These are phyloP conservation scores for Penicillium turbatum DNA, from an alignment of 495 filamentous ascomycete genomes.

Conservation along the genomic window DNA sequence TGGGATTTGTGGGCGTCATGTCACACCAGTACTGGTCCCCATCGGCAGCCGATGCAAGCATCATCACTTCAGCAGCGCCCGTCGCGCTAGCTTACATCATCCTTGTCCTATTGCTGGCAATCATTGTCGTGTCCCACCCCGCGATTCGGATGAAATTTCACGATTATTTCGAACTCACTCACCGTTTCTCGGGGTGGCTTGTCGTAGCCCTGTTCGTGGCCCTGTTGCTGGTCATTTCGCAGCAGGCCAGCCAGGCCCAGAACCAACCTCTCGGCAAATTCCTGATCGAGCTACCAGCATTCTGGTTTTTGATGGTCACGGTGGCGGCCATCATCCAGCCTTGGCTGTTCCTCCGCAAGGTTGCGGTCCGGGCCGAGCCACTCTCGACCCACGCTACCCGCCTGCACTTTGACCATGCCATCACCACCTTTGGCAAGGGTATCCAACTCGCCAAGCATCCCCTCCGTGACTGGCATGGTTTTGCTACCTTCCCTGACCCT, in stretches of 20 bases:
- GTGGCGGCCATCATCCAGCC: conserved; percentile 41
- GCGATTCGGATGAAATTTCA: conserved; percentile 44
- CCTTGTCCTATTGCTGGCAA: conserved; percentile 37
- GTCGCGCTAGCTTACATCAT: conserved; percentile 39
- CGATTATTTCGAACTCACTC: conserved; percentile 54
- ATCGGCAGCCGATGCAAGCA: conserved; percentile 10
- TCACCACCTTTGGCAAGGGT: conserved; percentile 43
- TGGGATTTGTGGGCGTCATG: conserved; percentile 50
- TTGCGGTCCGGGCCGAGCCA: conserved; percentile 55
- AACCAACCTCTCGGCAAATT: conserved; percentile 29
- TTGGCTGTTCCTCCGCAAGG: conserved; percentile 44
- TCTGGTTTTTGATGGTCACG: conserved; percentile 41
- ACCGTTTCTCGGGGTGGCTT: conserved; percentile 53
- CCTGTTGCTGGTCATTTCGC: conserved; percentile 34
- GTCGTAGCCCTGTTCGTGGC: conserved; percentile 46
- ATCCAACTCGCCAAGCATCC: conserved; percentile 49
- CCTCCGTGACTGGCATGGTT: conserved; percentile 75
- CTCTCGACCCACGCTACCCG: conserved; percentile 67
- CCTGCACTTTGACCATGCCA: conserved; percentile 63
- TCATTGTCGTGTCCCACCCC: conserved; percentile 43
- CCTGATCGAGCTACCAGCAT: conserved; percentile 37
- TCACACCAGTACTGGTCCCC: conserved; percentile 42
- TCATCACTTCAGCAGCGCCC: conserved; percentile 28
- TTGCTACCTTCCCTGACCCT: conserved; percentile 64
- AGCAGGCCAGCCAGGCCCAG: conserved; percentile 29